phyloP scores from a whole-genome alignment of 2,329 filamentous ascomycete genomes.

The Penicillium sp. region DNA sequence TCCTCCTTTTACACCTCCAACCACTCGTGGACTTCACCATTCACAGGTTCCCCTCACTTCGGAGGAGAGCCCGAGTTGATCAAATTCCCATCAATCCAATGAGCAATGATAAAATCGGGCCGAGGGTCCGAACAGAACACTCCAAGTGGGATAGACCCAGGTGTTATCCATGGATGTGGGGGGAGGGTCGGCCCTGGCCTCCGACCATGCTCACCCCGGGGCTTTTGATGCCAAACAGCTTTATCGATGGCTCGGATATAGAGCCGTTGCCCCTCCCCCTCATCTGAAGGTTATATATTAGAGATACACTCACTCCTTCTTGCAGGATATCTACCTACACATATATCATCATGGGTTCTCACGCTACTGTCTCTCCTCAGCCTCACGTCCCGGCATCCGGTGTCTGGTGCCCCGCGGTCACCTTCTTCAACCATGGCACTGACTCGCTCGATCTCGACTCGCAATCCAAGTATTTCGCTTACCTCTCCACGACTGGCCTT shows the following conservation, averaged over 20 bases:
- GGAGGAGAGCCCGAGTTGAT: not conserved
- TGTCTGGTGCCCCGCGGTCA: slow-evolving; percentile 57
- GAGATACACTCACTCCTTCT: not conserved
- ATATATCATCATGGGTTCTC: slow-evolving; percentile 15
- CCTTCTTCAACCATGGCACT: slow-evolving; percentile 54
- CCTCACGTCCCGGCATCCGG: slow-evolving; percentile 31
- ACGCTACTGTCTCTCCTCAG: slow-evolving; percentile 11
- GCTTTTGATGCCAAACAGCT: not conserved
- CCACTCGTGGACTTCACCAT: too few species aligned
- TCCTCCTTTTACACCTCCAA: too few species aligned
- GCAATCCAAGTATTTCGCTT: slow-evolving; percentile 54
- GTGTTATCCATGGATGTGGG: not conserved
- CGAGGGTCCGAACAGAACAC: not conserved
- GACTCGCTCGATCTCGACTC: slow-evolving; percentile 52
- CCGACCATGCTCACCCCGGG: not conserved
- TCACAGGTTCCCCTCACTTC: not conserved
- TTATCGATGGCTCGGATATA: not conserved
- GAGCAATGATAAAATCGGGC: not conserved
- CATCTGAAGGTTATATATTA: slow-evolving; percentile 2
- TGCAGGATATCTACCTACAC: not conserved
- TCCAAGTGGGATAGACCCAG: not conserved
- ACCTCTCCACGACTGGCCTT: slow-evolving; percentile 54
- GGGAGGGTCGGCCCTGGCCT: not conserved
- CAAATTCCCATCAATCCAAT: not conserved
- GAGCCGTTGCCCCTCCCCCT: slow-evolving; percentile 10